Evolutionary conservation across 169 alveolate species (phyloP).

Genomic region (Eimeria praecox): DNA sequence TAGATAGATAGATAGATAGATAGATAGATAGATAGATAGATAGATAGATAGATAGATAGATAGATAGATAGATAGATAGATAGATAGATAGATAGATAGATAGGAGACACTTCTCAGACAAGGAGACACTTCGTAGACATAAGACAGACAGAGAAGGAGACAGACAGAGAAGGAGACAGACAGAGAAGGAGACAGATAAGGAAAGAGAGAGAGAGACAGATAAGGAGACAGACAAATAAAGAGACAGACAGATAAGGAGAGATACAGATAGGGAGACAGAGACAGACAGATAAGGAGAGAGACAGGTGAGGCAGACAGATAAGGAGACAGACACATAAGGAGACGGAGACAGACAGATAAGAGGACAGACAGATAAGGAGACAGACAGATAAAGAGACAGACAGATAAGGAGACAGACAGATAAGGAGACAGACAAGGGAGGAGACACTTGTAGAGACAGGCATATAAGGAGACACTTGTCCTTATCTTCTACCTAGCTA

Average conservation of each 20-base stretch:
- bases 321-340: not conserved
- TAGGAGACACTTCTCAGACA: too few species aligned
- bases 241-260: not conserved
- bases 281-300: not conserved
- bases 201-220: not conserved
- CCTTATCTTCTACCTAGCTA: not conserved
- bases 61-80: too few species aligned
- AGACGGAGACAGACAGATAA: not conserved
- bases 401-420: not conserved
- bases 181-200: not conserved
- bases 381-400: not conserved
- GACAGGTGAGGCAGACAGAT: not conserved
- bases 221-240: not conserved
- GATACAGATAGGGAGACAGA: not conserved
- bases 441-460: too few species aligned
- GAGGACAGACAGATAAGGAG: not conserved
- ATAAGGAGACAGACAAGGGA: not conserved
- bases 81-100: too few species aligned
- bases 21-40: too few species aligned
- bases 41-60: too few species aligned
- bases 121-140: not conserved
- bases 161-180: not conserved
- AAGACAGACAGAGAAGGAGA: conserved; percentile 47
- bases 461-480: not conserved
- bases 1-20: too few species aligned